These are phyloP conservation scores for Cercophora scortea DNA, from an alignment of 495 filamentous ascomycete species.

Conservation along the genomic window DNA sequence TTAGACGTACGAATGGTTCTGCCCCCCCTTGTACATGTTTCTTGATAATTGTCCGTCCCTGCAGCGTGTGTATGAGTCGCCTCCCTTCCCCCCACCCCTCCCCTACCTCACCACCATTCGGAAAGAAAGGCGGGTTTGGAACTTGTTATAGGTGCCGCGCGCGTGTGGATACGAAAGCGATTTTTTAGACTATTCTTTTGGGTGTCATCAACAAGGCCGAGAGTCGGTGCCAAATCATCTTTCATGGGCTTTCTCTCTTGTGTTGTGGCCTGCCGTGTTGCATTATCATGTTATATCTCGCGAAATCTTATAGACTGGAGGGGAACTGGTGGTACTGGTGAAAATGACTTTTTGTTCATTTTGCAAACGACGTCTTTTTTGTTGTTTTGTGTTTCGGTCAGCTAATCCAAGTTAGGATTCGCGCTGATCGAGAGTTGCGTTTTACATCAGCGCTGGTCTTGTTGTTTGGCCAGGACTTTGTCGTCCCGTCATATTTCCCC, in stretches of 20 bases:
- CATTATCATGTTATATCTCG: slow-evolving; percentile 9
- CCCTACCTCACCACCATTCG: not conserved
- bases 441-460: no score
- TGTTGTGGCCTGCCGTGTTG: not conserved
- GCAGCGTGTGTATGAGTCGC: not conserved
- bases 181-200: not conserved
- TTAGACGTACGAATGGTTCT: no score
- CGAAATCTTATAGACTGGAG: slow-evolving; percentile 23
- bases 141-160: not conserved
- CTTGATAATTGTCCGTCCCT: not conserved
- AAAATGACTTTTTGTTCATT: slow-evolving; percentile 1
- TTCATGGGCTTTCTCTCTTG: not conserved
- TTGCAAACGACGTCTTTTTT: not conserved
- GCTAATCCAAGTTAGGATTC: no score
- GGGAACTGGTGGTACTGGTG: slow-evolving; percentile 17
- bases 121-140: not conserved
- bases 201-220: not conserved
- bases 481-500: no score
- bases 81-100: not conserved
- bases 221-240: not conserved
- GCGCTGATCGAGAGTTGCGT: no score
- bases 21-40: not conserved
- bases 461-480: no score
- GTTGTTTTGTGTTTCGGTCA: no score
- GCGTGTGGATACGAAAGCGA: not conserved